Conservation (phyloP, 306 rosid genomes). For the Trifolium dubium region DNA sequence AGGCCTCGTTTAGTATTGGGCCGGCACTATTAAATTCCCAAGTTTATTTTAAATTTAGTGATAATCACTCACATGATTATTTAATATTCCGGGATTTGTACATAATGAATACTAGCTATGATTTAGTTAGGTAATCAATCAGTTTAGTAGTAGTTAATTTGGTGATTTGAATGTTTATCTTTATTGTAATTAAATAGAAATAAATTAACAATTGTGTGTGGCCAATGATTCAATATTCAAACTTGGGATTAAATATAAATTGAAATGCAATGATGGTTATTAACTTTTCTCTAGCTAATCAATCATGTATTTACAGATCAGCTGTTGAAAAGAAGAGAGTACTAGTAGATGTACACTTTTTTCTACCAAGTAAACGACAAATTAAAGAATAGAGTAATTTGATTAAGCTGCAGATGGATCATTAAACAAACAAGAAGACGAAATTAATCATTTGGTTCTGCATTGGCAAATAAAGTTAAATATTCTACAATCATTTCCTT, state of each 20-base stretch:
- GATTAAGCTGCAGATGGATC: slow-evolving; percentile 15
- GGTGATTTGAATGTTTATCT: slow-evolving; percentile 49
- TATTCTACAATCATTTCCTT: slow-evolving; percentile 39
- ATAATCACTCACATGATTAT: slow-evolving; percentile 39
- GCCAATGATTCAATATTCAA: slow-evolving; percentile 36
- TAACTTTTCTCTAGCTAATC: slow-evolving; percentile 32
- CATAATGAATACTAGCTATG: slow-evolving; percentile 28
- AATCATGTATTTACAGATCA: slow-evolving; percentile 11
- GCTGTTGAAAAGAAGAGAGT: slow-evolving; percentile 41
- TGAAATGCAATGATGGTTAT: slow-evolving; percentile 35
- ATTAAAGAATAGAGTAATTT: slow-evolving; percentile 35
- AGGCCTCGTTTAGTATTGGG: no score
- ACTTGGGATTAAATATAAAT: slow-evolving; percentile 35
- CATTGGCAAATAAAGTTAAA: slow-evolving; percentile 40
- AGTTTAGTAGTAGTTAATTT: neutral
- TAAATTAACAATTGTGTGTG: slow-evolving; percentile 25
- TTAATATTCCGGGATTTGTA: slow-evolving; percentile 23
- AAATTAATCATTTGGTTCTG: slow-evolving; percentile 47
- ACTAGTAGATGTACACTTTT: slow-evolving; percentile 12
- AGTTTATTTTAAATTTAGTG: slow-evolving; percentile 28
- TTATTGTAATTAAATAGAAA: slow-evolving; percentile 14
- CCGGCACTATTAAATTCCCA: no score
- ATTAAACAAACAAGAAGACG: slow-evolving; percentile 33
- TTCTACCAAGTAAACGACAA: slow-evolving; percentile 50
- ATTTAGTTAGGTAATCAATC: slow-evolving; percentile 50